A percentile compares a stretch with the other conserved stretches of the same genome.
phyloP scores from a whole-genome alignment of 2,329 filamentous ascomycete genomes.

The Aureobasidium sp. region DNA sequence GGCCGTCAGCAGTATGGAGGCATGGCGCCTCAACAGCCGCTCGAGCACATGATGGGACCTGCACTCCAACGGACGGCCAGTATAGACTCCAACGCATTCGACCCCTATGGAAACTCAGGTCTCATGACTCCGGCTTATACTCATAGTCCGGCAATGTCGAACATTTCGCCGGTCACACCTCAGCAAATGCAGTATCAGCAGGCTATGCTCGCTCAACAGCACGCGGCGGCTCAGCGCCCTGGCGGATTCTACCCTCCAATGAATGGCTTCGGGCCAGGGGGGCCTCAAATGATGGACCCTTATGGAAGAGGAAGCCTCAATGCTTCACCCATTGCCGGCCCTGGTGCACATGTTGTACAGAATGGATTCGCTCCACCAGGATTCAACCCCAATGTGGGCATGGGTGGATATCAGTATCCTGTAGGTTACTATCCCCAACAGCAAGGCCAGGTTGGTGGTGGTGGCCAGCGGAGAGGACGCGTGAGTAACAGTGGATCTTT shows the following conservation, averaged over 20 bases:
- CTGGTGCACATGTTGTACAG: slow-evolving; percentile 30
- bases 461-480: slow-evolving; percentile 45
- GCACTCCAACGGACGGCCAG: slow-evolving; percentile 39
- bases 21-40: slow-evolving; percentile 29
- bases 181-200: slow-evolving; percentile 53
- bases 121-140: slow-evolving; percentile 28
- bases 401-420: slow-evolving; percentile 42
- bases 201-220: slow-evolving; percentile 38
- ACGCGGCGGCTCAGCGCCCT: slow-evolving; percentile 25
- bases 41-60: slow-evolving; percentile 29
- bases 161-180: slow-evolving; percentile 33
- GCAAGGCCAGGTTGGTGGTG: slow-evolving; percentile 39
- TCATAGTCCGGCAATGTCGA: slow-evolving; percentile 29
- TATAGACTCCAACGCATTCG: slow-evolving; percentile 43
- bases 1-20: slow-evolving; percentile 29
- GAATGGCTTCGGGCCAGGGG: slow-evolving; percentile 23
- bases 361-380: slow-evolving; percentile 36
- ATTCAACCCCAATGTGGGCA: slow-evolving; percentile 34
- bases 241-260: slow-evolving; percentile 26
- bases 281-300: slow-evolving; percentile 31
- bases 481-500: slow-evolving; percentile 28
- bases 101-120: slow-evolving; percentile 33
- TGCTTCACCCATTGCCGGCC: slow-evolving; percentile 33
- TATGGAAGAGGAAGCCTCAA: slow-evolving; percentile 31
- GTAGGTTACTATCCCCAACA: slow-evolving; percentile 35